A percentile compares a stretch with the other conserved stretches of the same genome.
Evolutionary conservation across 1,139 yeast species (phyloP).

Genomic region (Saccharomyces pastorianus): DNA sequence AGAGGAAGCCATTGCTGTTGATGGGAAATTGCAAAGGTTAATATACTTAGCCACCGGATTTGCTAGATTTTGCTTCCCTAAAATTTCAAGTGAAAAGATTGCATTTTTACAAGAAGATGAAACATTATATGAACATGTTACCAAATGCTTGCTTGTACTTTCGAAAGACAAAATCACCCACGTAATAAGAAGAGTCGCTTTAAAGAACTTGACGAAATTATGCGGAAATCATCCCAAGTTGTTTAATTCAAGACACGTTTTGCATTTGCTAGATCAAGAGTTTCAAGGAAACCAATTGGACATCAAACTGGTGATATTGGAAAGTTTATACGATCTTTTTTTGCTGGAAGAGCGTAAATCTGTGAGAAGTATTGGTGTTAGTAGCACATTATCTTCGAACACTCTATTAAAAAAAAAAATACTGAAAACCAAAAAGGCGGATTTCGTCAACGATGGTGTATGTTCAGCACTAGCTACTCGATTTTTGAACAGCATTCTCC

Average conservation of each 20-base stretch:
- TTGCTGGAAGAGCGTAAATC: conserved; percentile 44
- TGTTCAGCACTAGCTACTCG: conserved; percentile 66
- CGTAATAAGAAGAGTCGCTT: conserved; percentile 41
- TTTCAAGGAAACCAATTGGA: conserved; percentile 34
- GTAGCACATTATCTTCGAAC: conserved; percentile 19
- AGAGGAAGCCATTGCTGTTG: conserved; percentile 26
- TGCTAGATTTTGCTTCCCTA: conserved; percentile 60
- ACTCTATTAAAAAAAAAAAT: conserved; percentile 27
- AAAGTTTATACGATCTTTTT: conserved; percentile 49
- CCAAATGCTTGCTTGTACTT: conserved; percentile 49
- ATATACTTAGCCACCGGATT: conserved; percentile 59
- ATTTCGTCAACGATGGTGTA: conserved; percentile 49
- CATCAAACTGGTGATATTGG: conserved; percentile 44
- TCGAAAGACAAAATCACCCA: conserved; percentile 34
- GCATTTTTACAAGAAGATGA: conserved; percentile 43
- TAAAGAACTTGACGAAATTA: conserved; percentile 48
- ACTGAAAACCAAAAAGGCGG: conserved; percentile 32
- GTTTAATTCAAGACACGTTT: conserved; percentile 48
- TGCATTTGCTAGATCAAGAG: conserved; percentile 47
- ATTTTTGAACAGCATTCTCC: conserved; percentile 43
- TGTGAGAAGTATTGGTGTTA: conserved; percentile 35
- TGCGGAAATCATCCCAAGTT: conserved; percentile 56
- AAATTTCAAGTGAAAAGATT: conserved; percentile 38
- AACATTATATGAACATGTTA: conserved; percentile 45
- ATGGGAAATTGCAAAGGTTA: conserved; percentile 47